Base-by-base conservation (phyloP, 2,329 filamentous ascomycete species). In the Pseudocercospora eumusae region DNA sequence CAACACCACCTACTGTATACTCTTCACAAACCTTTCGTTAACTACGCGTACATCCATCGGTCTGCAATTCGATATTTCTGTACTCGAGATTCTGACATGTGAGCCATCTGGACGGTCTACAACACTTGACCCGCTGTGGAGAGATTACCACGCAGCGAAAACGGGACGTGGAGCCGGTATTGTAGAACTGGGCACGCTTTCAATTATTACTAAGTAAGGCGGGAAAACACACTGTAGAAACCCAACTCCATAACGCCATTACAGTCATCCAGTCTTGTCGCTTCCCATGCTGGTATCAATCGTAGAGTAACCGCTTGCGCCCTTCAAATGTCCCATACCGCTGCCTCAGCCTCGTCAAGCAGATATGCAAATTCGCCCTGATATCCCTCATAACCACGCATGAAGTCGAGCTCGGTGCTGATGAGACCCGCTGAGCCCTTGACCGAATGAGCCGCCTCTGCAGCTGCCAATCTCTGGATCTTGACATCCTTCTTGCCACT, bases 401-500 rank as follows among this genome's bases (percentile, higher is more conserved):
- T 67, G 61, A 70, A 71, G 3, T 62, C 65, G 44, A 65, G 27
- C 61, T 70, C 67, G 4, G 57, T 62, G 25, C 53, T 55, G 47
- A 31, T 64, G 28, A 64, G 13, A 1, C 64, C 64, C 15, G 56
- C 11, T 45, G 11, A 13, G 9, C 66, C 69, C 10, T 61, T 63
- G 3, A 49, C 57, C 18, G 63, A 69, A 1, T 49, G 50, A 44
- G 40, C 58, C 9, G 71, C 73, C 57, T 75, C 72, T 9, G 69
- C 61, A 15, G 66, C 59, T 28, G 71, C 68, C 33, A 76, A 60
- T 10, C 67, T 62, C 45, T 59, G 50, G 20, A 74, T 64, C 64
- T 71, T 62, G 13, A 60, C 64, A 2, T 44, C 57, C 59, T 69
- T 71, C 45, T 64, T 70, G n/a, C 73, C 73, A 20, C 53, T 64